phyloP scores from a whole-genome alignment of 1,284 basidiomycete genomes.

The Ganoderma sinense region DNA sequence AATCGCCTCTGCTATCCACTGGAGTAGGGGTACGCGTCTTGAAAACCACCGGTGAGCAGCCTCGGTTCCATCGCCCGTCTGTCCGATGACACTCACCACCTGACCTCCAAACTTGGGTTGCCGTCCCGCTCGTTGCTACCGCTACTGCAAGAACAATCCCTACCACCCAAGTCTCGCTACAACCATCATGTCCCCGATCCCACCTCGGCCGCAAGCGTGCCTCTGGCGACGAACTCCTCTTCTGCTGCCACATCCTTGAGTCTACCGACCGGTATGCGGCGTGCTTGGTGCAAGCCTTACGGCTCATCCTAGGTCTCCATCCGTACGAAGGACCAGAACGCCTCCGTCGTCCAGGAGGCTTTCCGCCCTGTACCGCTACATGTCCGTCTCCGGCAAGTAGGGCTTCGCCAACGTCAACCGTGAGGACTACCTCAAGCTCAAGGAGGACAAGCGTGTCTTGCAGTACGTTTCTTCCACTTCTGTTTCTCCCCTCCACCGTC shows the following conservation, averaged over 20 bases:
- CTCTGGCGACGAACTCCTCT: conserved; percentile 96
- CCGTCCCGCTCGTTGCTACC: conserved; percentile 95
- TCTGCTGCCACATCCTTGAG: conserved; percentile 88
- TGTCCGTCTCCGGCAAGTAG: conserved; percentile 98
- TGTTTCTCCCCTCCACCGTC: conserved; percentile 30
- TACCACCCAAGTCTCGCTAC: conserved; percentile 91
- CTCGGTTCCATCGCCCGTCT: too few relatives aligned
- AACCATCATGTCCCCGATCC: conserved; percentile 98
- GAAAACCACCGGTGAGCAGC: too few relatives aligned
- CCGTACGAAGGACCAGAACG: conserved; percentile 91
- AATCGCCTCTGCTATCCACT: too few relatives aligned
- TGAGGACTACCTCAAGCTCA: conserved; percentile 89
- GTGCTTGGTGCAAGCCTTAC: conserved; percentile 99
- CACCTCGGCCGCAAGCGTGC: conserved; percentile 95
- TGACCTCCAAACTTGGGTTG: conserved; percentile 77
- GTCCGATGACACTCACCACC: conserved; percentile 38
- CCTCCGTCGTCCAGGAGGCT: conserved; percentile 93
- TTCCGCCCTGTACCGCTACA: conserved; percentile 98
- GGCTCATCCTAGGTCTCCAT: conserved; percentile 97
- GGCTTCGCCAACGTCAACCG: conserved; percentile 97
- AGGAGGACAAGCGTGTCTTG: conserved; percentile 88
- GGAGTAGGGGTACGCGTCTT: too few relatives aligned
- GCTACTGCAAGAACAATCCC: conserved; percentile 99
- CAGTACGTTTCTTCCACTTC: conserved; percentile 62
- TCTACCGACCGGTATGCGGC: conserved; percentile 99